Evolutionary conservation across 768 basidiomycete species (phyloP).

Genomic region (Pholiota microspora): DNA sequence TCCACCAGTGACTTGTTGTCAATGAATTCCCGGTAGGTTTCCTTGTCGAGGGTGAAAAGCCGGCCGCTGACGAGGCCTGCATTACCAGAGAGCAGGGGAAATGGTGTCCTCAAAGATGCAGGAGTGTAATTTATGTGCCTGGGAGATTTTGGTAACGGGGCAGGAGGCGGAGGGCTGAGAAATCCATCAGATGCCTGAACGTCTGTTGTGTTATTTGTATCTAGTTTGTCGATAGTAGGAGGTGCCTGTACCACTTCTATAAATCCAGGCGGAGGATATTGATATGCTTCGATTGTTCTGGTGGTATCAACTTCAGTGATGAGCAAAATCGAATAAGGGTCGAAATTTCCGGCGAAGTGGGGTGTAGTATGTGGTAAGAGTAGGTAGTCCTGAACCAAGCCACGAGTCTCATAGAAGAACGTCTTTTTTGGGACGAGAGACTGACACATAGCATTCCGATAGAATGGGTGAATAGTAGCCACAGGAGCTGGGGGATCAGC

Average conservation of each 20-base stretch:
- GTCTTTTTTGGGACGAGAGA: conserved; percentile 49
- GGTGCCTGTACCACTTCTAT: conserved; percentile 17
- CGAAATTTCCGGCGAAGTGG: conserved; percentile 64
- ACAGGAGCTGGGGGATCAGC: conserved; percentile 29
- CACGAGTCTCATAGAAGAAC: conserved; percentile 57
- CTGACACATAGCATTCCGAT: conserved; percentile 62
- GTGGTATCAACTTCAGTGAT: conserved; percentile 46
- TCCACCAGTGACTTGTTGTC: conserved; percentile 16
- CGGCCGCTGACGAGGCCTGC: conserved; percentile 40
- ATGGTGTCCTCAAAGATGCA: conserved; percentile 12
- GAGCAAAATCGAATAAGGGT: conserved; percentile 68
- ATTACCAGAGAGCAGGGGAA: conserved; percentile 13
- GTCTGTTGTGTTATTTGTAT: neutral
- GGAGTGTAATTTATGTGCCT: conserved; percentile 9
- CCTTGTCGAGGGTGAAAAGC: conserved; percentile 46
- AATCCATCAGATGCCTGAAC: conserved; percentile 4
- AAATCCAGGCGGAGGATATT: conserved; percentile 67
- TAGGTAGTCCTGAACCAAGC: conserved; percentile 74
- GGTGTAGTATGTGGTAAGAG: conserved; percentile 70
- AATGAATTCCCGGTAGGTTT: conserved; percentile 43
- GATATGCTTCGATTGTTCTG: conserved; percentile 57
- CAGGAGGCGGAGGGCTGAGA: conserved; percentile 10
- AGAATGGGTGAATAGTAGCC: conserved; percentile 38
- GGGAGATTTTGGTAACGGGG: conserved; percentile 15
- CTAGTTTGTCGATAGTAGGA: neutral